Evolutionary conservation across 345 rosid species (phyloP).

Genomic region (Camelina laxa): DNA sequence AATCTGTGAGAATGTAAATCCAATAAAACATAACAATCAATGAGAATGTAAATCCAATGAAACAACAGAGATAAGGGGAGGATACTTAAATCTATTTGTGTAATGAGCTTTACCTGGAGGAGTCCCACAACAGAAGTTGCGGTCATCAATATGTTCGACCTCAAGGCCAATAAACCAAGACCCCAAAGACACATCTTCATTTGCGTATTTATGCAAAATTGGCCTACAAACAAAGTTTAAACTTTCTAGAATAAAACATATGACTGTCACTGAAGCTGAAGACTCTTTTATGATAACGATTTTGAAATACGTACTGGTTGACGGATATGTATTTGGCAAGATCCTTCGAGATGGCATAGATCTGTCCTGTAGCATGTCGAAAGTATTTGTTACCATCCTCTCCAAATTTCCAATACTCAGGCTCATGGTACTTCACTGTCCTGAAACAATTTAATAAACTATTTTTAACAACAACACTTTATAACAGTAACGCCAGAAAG

Average conservation of each 20-base stretch:
- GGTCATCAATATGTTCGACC: slow-evolving; percentile 93
- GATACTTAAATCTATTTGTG: slow-evolving; percentile 12
- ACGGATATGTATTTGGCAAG: slow-evolving; percentile 83
- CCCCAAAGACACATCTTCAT: slow-evolving; percentile 95
- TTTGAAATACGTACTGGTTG: slow-evolving; percentile 67
- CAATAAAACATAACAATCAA: slow-evolving; percentile 11
- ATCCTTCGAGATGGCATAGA: slow-evolving; percentile 94
- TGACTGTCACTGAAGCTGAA: slow-evolving; percentile 1
- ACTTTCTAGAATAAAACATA: slow-evolving; percentile 1
- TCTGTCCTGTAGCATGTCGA: slow-evolving; percentile 98
- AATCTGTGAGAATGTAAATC: slow-evolving; percentile 53
- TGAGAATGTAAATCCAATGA: not conserved
- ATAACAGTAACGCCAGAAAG: not conserved
- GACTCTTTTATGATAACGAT: not conserved
- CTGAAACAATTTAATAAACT: slow-evolving; percentile 44
- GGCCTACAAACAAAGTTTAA: slow-evolving; percentile 54
- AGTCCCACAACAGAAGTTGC: slow-evolving; percentile 90
- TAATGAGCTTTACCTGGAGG: slow-evolving; percentile 74
- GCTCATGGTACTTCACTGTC: slow-evolving; percentile 95
- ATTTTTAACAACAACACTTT: not conserved
- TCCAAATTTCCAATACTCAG: slow-evolving; percentile 98
- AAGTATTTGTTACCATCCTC: slow-evolving; percentile 96
- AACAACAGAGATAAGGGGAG: not conserved
- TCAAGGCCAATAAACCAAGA: slow-evolving; percentile 98
- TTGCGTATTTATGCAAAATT: slow-evolving; percentile 88